These are phyloP conservation scores for Trametopsis cervina DNA, from an alignment of 768 basidiomycete genomes.

Conservation along the genomic window DNA sequence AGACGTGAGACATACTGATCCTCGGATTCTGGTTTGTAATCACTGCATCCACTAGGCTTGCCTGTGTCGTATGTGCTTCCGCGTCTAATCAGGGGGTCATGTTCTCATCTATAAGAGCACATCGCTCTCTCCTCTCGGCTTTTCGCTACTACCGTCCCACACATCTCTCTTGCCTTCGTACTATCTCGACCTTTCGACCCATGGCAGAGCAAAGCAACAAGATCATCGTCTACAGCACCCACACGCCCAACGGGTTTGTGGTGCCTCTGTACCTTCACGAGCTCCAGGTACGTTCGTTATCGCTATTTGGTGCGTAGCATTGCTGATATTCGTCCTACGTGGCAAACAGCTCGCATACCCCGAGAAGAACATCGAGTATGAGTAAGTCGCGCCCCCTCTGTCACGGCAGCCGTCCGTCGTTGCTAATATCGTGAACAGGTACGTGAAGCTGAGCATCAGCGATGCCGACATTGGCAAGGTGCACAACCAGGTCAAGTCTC, in stretches of 20 bases:
- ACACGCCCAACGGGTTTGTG: conserved; percentile 43
- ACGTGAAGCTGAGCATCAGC: conserved; percentile 18
- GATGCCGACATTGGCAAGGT: conserved; percentile 13
- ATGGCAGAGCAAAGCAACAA: neutral
- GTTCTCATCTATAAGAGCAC: too few species aligned
- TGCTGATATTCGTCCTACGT: too few species aligned
- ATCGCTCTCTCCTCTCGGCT: too few species aligned
- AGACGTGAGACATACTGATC: too few species aligned
- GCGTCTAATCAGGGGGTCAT: too few species aligned
- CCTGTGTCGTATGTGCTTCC: too few species aligned
- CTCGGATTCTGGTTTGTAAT: too few species aligned
- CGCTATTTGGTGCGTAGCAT: too few species aligned
- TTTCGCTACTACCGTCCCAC: too few species aligned
- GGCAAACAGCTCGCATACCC: too few species aligned
- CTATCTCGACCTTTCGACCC: neutral
- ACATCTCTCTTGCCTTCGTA: neutral
- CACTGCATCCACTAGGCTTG: too few species aligned
- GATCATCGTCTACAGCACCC: neutral
- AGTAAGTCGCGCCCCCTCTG: conserved; percentile 26
- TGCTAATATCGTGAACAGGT: conserved; percentile 2
- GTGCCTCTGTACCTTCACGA: conserved; percentile 44
- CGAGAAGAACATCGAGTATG: conserved; percentile 22
- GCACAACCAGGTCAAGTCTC: conserved; percentile 21
- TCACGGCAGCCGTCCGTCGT: too few species aligned
- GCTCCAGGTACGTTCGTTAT: conserved; percentile 29